Evolutionary conservation across 129 eudicot genomes (phyloP), one percentile per base, ranked within the genome.

Genomic region (Tagetes erecta): DNA sequence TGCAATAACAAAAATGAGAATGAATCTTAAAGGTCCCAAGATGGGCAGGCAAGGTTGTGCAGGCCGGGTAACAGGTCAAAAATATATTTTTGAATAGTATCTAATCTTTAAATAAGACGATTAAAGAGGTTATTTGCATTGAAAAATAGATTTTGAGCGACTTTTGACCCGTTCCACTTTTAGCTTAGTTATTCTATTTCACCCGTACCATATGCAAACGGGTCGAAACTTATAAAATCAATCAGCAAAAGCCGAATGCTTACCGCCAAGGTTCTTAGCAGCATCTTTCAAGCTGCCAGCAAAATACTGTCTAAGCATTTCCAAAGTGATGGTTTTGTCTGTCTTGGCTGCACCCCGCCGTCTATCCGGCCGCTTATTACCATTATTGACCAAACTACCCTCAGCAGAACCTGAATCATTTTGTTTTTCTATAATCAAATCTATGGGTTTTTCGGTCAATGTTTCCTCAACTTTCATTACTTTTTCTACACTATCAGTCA

Each of bases 201-300:
- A 50, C 56, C 30, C 56, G 4, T 50, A 50, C 56, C 56, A 50
- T 50, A 50, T 4, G 9, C 20, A 53, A 53, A 53, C 3, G 60
- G 60, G 27, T 20, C 2, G 42, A 38, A 31, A 35, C 13, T 50
- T 50, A 12, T 50, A 50, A 10, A 12, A 50, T 50, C 20, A 50
- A 12, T 0, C 10, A 10, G 27, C 8, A 46, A 33, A 34, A 40
- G 30, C 36, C 7, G 2, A 27, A n/a, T 31, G 42, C 96, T 87
- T 84, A 94, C 99, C 99, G 6, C 99, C 97, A 71, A 94, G 83
- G 80, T 81, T 81, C 70, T 82, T 93, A 7, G 98, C 98, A 37
- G 98, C 98, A 59, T 93, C 98, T 80, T 90, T 93, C 31, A 93
- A 67, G 79, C 98, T 90, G 35, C 98, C 98, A 5, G 96, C 95